These are phyloP conservation scores for Grammothele lineata DNA, from an alignment of 768 basidiomycete genomes.

Conservation along the genomic window DNA sequence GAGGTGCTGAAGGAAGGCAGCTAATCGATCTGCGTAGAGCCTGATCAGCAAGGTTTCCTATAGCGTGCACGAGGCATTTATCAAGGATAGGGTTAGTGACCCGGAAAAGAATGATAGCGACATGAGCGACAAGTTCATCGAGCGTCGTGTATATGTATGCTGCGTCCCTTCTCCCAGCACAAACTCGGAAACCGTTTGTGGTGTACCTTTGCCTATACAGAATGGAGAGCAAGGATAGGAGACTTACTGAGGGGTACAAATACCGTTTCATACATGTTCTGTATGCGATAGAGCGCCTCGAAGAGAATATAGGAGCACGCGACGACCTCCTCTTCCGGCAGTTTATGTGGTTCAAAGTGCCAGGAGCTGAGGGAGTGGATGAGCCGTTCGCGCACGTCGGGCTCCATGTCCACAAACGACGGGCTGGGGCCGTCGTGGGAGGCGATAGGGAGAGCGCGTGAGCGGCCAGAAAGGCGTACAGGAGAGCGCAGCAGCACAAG, in stretches of 20 bases:
- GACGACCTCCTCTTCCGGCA: constrained; percentile 78
- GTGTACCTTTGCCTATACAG: no score
- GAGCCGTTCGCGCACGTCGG: constrained; percentile 52
- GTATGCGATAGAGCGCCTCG: constrained; percentile 75
- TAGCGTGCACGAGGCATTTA: no score
- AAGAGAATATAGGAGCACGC: constrained; percentile 84
- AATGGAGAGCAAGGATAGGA: background rate
- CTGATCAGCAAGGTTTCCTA: no score
- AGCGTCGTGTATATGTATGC: no score
- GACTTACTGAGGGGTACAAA: constrained; percentile 50
- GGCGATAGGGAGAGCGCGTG: background rate
- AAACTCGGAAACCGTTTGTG: no score
- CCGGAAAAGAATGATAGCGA: no score
- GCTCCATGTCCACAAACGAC: constrained; percentile 36
- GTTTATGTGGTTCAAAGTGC: constrained; percentile 86
- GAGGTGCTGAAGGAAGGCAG: constrained; percentile 80
- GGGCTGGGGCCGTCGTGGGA: constrained; percentile 13
- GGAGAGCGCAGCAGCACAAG: background rate
- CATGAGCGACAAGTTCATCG: no score
- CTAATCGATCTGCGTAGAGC: constrained; percentile 54
- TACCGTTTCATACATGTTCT: constrained; percentile 62
- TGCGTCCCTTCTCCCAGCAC: no score
- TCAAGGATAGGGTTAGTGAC: no score
- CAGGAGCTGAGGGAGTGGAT: constrained; percentile 71
- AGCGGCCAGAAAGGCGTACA: background rate